Percentiles rank a stretch among this genome's conserved stretches.
Evolutionary conservation across 2,329 filamentous ascomycete genomes (phyloP).

Genomic region (Aureobasidium sp.): DNA sequence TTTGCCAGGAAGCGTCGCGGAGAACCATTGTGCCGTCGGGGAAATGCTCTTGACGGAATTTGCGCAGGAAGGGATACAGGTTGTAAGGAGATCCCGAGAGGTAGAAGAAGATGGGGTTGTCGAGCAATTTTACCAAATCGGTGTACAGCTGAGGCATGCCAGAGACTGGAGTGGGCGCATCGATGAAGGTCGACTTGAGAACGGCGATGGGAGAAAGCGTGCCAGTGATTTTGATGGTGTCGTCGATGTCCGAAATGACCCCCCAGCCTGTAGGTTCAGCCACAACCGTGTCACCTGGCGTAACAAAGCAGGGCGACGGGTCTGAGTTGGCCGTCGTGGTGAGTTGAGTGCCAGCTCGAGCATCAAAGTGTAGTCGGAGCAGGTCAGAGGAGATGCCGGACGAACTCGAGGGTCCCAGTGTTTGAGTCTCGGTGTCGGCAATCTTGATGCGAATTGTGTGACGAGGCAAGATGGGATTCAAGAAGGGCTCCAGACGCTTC

Average conservation of each 20-base stretch:
- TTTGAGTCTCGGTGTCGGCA: slow-evolving; percentile 27
- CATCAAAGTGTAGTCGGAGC: slow-evolving; percentile 22
- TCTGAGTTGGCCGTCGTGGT: slow-evolving; percentile 21
- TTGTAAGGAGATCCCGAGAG: slow-evolving; percentile 92
- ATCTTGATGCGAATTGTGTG: slow-evolving; percentile 60
- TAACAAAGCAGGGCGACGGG: not conserved
- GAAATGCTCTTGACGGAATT: slow-evolving; percentile 64
- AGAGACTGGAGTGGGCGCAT: slow-evolving; percentile 59
- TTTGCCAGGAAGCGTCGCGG: slow-evolving; percentile 80
- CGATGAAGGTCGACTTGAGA: slow-evolving; percentile 73
- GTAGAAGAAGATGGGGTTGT: slow-evolving; percentile 77
- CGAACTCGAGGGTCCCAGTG: slow-evolving; percentile 25
- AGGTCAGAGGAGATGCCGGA: slow-evolving; percentile 25
- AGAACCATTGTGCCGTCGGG: slow-evolving; percentile 74
- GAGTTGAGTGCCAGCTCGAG: slow-evolving; percentile 30
- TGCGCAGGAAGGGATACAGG: slow-evolving; percentile 75
- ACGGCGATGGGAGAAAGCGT: slow-evolving; percentile 76
- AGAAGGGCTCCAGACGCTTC: slow-evolving; percentile 64
- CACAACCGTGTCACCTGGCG: slow-evolving; percentile 49
- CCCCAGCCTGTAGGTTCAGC: slow-evolving; percentile 76
- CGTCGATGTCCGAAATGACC: slow-evolving; percentile 83
- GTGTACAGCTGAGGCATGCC: slow-evolving; percentile 83
- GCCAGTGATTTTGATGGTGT: slow-evolving; percentile 87
- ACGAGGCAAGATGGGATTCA: slow-evolving; percentile 66
- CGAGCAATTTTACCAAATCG: slow-evolving; percentile 48